Evolutionary conservation across 2,329 filamentous ascomycete genomes (phyloP), one percentile per base, ranked within the genome.

Genomic region (Pseudogymnoascus sp.): DNA sequence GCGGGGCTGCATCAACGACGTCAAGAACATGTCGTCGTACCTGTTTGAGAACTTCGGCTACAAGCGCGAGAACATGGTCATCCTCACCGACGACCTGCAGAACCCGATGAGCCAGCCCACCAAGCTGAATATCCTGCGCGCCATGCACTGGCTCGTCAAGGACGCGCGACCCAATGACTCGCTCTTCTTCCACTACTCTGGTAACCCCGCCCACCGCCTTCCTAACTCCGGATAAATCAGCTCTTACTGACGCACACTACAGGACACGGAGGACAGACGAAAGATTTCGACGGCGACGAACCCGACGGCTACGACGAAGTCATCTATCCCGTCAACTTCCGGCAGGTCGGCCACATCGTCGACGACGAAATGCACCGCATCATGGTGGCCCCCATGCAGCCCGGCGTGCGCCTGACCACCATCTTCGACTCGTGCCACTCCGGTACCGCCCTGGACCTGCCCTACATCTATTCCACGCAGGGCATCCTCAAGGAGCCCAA

Each of bases 121-220:
- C 4, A 97, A 97, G 76, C 89, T 91, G 69, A 98, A 98, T 73
- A 96, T 98, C 63, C 77, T 98, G 38, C 85, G 93, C 61, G 93
- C 93, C 31, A 98, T 98, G 93, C 93, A 97, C 74, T 98, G 93
- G 93, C 79, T 98, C 16, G 91, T 97, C 64, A 96, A 96, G 77
- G 93, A 96, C 72, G 93, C 93, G 4, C 84, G 84, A 64, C 90
- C 92, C 0, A 96, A 97, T 73, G 93, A 98, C 74, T 96, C 93
- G 4, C 82, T 98, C 5, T 98, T 98, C 78, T 97, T 98, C 79
- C 93, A 98, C 77, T 98, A 96, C 75, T 96, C 93, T 40, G 92
- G 90, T 92, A 77, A 69, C n/a, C n/a, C n/a, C n/a, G n/a, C n/a
- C n/a, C n/a, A n/a, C n/a, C n/a, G n/a, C n/a, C n/a, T n/a, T n/a